phyloP scores from a whole-genome alignment of 129 eudicot genomes.

The Artemisia annua region DNA sequence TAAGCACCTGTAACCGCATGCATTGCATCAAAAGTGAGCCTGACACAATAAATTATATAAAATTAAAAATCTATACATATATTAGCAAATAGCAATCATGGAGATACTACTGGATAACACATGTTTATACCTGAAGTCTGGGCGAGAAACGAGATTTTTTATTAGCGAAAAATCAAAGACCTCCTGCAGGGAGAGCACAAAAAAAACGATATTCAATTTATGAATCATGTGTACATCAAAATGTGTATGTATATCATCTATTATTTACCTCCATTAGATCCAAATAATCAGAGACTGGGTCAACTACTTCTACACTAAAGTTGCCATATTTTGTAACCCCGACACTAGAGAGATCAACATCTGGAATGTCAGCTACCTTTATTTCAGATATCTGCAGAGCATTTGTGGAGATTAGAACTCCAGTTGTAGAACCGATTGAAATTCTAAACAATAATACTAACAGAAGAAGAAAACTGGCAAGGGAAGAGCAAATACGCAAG shows the following conservation, averaged over 20 bases:
- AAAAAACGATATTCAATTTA: constrained; percentile 7
- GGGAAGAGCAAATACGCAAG: not conserved
- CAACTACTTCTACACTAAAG: constrained; percentile 89
- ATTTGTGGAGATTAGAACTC: constrained; percentile 31
- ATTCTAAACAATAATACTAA: not conserved
- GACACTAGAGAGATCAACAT: constrained; percentile 69
- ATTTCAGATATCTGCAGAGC: constrained; percentile 89
- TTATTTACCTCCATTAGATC: constrained; percentile 86
- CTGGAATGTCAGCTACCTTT: constrained; percentile 84
- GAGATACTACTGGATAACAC: constrained; percentile 10
- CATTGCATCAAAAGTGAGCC: constrained; percentile 99
- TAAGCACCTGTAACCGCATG: constrained; percentile 99
- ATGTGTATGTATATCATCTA: not conserved
- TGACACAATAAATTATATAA: constrained; percentile 33
- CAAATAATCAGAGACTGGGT: constrained; percentile 92
- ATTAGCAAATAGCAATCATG: constrained; percentile 1
- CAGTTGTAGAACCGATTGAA: constrained; percentile 15
- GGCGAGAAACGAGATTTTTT: constrained; percentile 63
- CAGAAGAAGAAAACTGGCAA: constrained; percentile 8
- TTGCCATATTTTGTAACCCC: constrained; percentile 73
- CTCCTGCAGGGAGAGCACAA: constrained; percentile 52
- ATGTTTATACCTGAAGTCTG: constrained; percentile 78
- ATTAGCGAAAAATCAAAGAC: constrained; percentile 90
- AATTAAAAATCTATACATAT: not conserved
- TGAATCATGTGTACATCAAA: not conserved